phyloP scores from a whole-genome alignment of 805 yeast species.

The Metschnikowia orientalis region DNA sequence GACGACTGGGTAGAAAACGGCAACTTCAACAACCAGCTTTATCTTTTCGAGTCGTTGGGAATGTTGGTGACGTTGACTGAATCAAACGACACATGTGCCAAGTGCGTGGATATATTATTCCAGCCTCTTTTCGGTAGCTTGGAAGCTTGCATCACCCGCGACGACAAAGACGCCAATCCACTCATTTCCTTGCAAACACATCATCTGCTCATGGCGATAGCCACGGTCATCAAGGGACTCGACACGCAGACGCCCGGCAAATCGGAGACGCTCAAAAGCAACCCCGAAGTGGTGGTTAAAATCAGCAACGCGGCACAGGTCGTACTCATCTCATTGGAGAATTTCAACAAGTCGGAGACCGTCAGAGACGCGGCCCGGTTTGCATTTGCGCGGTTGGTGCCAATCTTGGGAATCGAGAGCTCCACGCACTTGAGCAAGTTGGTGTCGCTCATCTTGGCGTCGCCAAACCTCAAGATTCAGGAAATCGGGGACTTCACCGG shows the following conservation, averaged over 20 bases:
- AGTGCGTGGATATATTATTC: conserved; percentile 59
- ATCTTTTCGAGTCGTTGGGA: conserved; percentile 84
- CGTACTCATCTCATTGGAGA: conserved; percentile 77
- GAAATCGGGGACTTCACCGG: conserved; percentile 80
- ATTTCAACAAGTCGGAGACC: conserved; percentile 57
- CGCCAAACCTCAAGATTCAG: conserved; percentile 50
- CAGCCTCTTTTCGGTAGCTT: conserved; percentile 71
- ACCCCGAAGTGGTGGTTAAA: conserved; percentile 37
- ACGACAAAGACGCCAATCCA: conserved; percentile 34
- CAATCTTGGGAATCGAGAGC: conserved; percentile 52
- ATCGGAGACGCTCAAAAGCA: conserved; percentile 16
- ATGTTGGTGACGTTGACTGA: conserved; percentile 51
- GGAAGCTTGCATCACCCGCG: conserved; percentile 53
- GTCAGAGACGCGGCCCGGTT: conserved; percentile 85
- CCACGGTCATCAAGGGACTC: conserved; percentile 84
- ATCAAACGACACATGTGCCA: conserved; percentile 28
- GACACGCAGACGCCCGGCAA: conserved; percentile 45
- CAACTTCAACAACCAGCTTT: conserved; percentile 71
- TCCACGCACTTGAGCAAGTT: conserved; percentile 58
- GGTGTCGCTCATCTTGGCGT: conserved; percentile 54
- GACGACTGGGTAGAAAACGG: conserved; percentile 46
- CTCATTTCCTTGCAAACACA: conserved; percentile 68
- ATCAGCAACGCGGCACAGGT: conserved; percentile 73
- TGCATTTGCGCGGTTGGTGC: conserved; percentile 81
- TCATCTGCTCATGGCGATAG: conserved; percentile 82